These are phyloP conservation scores for Candida pseudoviswanathii DNA, from an alignment of 1,139 yeast genomes.

Conservation along the genomic window DNA sequence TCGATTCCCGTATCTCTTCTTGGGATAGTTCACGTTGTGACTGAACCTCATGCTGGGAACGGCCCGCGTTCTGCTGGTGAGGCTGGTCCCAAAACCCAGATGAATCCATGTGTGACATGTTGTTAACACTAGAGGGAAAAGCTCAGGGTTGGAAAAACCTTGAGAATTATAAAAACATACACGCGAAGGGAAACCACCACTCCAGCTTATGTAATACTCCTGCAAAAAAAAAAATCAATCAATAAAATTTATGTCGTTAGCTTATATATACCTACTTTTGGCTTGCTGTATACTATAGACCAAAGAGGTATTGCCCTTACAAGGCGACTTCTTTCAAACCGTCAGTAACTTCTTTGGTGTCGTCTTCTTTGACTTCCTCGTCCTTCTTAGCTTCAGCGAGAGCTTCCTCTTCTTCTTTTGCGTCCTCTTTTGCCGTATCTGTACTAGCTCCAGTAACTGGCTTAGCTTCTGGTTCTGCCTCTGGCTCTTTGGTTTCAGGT, in stretches of 20 bases:
- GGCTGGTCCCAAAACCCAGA: conserved; percentile 32
- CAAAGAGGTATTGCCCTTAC: background rate
- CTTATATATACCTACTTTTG: background rate
- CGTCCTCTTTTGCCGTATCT: conserved; percentile 11
- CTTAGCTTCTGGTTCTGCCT: background rate
- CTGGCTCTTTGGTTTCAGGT: conserved; percentile 12
- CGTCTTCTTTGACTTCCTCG: conserved; percentile 8
- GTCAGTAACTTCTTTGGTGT: conserved; percentile 7
- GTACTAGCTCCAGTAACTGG: background rate
- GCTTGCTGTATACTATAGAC: background rate
- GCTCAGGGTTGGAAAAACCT: background rate
- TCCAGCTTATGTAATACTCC: background rate
- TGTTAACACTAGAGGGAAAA: background rate
- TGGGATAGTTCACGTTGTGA: conserved; percentile 37
- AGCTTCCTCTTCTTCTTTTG: conserved; percentile 5
- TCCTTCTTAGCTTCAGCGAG: conserved; percentile 1
- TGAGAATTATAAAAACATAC: background rate
- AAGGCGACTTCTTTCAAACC: conserved; percentile 16
- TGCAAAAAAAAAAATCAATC: conserved; percentile 1
- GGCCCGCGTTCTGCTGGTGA: conserved; percentile 7
- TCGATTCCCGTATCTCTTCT: conserved; percentile 38
- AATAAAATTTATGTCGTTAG: conserved; percentile 2
- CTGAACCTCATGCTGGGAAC: conserved; percentile 32
- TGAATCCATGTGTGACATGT: conserved; percentile 23
- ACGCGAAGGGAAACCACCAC: background rate